Base-by-base conservation (phyloP, 371 early-diverging fungal genomes). In the Apophysomyces sp. region DNA sequence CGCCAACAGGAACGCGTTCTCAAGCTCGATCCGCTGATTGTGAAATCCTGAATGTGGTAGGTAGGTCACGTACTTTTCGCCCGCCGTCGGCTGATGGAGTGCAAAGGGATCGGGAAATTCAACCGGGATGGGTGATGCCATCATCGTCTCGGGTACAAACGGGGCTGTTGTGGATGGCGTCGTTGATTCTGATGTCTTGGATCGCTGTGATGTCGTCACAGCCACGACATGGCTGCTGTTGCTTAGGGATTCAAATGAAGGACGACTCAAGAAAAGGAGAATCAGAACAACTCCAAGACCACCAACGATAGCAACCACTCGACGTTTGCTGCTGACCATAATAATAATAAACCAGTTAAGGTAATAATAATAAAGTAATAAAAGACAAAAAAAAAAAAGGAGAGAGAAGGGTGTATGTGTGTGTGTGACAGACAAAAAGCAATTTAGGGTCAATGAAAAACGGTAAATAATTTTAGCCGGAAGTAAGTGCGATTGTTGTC, bases 41-140 rank as follows among this genome's bases (percentile, higher is more conserved):
- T 85, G 83, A 62, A 86, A 84, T 4, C 88, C 88, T 30, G 84
- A 85, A 64, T 88, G 88, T 13, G 88, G 88, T 21, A 88, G 60
- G 67, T 83, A 88, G 1, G 83, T 71, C 0, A 88, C 61, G 44
- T 72, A 88, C 34, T 76, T 78, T 65, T 81, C 78, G 26, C 56
- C 68, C 7, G 56, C 34, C 1, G 55, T 39, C 0, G 71, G 71
- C 21, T 40, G 56, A 52, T 68, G 69, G 36, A 56, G 56, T 0
- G 49, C 60, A 44, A 68, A 68, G 9, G 69, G 65, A 9, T 52
- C 37, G 27, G 69, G 69, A 31, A 60, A 68, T 11, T 52, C 40
- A 37, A 68, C 69, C 1, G 69, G 54, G 24, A 68, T 64, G 3
- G 57, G 32, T 41, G 41, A 6, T 41, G 13, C n/a, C 15, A 41